phyloP scores from a whole-genome alignment of 371 early-diverging fungal genomes.

The Amoeboaphelidium protococcarum region DNA sequence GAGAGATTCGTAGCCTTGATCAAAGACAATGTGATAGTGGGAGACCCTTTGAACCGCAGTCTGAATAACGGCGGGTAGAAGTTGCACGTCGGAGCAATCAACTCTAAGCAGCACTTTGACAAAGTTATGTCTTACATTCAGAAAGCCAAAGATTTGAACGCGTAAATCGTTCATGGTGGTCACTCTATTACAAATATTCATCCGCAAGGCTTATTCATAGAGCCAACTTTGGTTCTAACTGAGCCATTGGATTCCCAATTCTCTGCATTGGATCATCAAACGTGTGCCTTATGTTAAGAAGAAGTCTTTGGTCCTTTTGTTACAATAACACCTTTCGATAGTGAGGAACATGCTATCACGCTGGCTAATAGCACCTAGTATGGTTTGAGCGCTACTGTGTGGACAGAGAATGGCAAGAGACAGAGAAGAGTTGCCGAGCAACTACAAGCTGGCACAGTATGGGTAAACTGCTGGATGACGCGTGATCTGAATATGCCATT shows the following conservation, averaged over 20 bases:
- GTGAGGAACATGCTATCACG: constrained; percentile 32
- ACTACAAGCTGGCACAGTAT: constrained; percentile 24
- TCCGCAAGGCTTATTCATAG: too few species aligned
- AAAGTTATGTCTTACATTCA: constrained; percentile 36
- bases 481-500: constrained; percentile 42
- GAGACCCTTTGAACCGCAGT: too few species aligned
- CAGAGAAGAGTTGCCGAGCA: constrained; percentile 27
- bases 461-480: constrained; percentile 48
- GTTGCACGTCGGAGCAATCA: constrained; percentile 37
- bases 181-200: too few species aligned
- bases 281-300: too few species aligned
- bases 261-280: too few species aligned
- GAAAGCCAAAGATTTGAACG: constrained; percentile 31
- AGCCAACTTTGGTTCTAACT: too few species aligned
- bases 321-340: constrained; percentile 37
- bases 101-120: constrained; percentile 28
- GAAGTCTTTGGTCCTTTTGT: constrained; percentile 67
- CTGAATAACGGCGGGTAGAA: too few species aligned
- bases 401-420: constrained; percentile 31
- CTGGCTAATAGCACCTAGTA: constrained; percentile 40
- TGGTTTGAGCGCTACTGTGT: constrained; percentile 49
- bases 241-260: too few species aligned
- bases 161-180: constrained; percentile 20
- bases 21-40: constrained; percentile 26
- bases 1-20: constrained; percentile 13